Evolutionary conservation across 2,329 filamentous ascomycete species (phyloP).

Genomic region (Tolypocladium cylindrosporum): DNA sequence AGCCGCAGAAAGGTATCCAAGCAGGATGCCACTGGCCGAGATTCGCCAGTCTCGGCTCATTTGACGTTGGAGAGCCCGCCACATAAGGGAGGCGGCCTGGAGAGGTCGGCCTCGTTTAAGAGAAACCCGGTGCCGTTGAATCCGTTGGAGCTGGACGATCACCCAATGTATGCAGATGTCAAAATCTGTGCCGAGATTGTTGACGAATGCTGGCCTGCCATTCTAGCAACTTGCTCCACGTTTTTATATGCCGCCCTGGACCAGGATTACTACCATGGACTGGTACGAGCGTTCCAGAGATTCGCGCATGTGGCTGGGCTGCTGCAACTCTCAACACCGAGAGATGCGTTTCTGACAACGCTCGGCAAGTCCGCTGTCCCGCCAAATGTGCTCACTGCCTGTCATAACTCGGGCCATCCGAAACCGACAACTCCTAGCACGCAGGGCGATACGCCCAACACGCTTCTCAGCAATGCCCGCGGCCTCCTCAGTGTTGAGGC

Average conservation of each 20-base stretch:
- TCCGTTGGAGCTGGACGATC: conserved; percentile 64
- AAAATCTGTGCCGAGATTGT: conserved; percentile 73
- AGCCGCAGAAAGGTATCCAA: conserved; percentile 36
- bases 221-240: conserved; percentile 88
- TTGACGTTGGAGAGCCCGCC: conserved; percentile 23
- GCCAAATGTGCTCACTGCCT: conserved; percentile 59
- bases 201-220: conserved; percentile 89
- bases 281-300: conserved; percentile 89
- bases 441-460: conserved; percentile 36
- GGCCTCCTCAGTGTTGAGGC: conserved; percentile 66
- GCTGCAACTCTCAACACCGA: conserved; percentile 70
- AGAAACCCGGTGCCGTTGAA: conserved; percentile 75
- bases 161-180: conserved; percentile 61
- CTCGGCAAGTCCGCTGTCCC: conserved; percentile 89
- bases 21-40: conserved; percentile 32
- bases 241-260: conserved; percentile 90
- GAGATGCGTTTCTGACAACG: conserved; percentile 91
- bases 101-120: conserved; percentile 58
- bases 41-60: conserved; percentile 29
- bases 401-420: conserved; percentile 37
- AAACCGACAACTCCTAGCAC: conserved; percentile 34
- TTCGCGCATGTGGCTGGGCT: conserved; percentile 92
- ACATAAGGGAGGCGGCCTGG: conserved; percentile 26
- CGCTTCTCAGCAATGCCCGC: conserved; percentile 61
- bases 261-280: conserved; percentile 82